Percentiles rank a stretch among this genome's conserved stretches.
Evolutionary conservation across 345 rosid genomes (phyloP).

Genomic region (Melastoma malabathricum): DNA sequence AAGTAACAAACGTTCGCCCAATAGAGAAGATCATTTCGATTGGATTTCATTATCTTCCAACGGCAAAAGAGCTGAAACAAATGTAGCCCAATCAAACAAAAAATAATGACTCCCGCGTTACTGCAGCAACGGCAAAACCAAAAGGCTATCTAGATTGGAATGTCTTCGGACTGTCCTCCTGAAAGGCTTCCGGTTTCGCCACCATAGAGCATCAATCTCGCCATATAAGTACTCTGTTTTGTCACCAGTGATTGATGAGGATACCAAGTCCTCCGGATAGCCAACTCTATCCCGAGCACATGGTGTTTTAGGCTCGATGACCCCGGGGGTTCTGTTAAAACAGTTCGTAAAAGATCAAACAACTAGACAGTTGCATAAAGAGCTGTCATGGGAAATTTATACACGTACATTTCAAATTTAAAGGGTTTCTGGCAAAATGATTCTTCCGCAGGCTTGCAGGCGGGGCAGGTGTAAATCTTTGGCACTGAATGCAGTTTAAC

Average conservation of each 20-base stretch:
- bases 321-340: conserved; percentile 24
- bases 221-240: conserved; percentile 9
- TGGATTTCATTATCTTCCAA: too few species aligned
- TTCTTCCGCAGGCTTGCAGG: conserved; percentile 43
- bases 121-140: conserved; percentile 23
- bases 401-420: conserved; percentile 35
- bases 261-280: background rate
- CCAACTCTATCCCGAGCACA: conserved; percentile 22
- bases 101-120: background rate
- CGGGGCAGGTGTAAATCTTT: conserved; percentile 52
- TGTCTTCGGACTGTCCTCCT: conserved; percentile 44
- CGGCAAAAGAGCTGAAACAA: too few species aligned
- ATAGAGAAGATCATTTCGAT: too few species aligned
- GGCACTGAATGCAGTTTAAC: conserved; percentile 33
- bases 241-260: too few species aligned
- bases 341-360: background rate
- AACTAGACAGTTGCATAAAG: too few species aligned
- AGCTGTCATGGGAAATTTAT: background rate
- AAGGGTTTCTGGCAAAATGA: conserved; percentile 5
- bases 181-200: conserved; percentile 64
- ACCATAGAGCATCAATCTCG: conserved; percentile 27
- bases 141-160: conserved; percentile 29
- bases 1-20: too few species aligned
- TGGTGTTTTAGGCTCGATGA: conserved; percentile 50
- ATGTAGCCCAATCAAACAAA: too few species aligned